Base-by-base conservation (phyloP, 78 protist genomes). In the Chrysochromulina parva region DNA sequence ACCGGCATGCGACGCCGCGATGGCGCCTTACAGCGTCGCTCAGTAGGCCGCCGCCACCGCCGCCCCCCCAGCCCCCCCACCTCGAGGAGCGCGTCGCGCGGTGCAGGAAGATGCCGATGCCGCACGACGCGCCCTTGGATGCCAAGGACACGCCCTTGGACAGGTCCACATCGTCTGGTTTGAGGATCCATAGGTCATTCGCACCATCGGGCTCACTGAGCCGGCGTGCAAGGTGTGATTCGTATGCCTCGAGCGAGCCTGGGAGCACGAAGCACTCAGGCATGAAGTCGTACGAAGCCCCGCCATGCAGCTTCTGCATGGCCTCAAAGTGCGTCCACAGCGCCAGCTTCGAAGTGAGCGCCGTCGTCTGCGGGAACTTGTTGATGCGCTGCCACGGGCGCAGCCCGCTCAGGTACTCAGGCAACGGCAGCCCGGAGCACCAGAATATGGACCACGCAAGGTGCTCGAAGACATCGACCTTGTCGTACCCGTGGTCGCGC, bases 291-390 rank as follows among this genome's bases (percentile, higher is more conserved):
- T 22, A 93, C 50, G 19, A 20, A 10, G 48, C 38, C 48, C 57
- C 9, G 19, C 92, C 93, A 10, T 26, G 17, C 52, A 3, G 19
- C 57, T 1, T 52, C 17, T 1, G 76, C 93, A 86, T 84, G 14
- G 57, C 16, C 26, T 0, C 10, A 47, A 82, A 16, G 89, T 76
- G 81, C 38, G 7, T 0, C 59, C 53, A 54, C 66, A 95, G 88
- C 24, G 60, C n/a, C 65, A 76, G 93, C 90, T 95, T 95, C 38
- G 92, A 81, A 0, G 93, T 88, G 48, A 93, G 10, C 62, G 66
- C 88, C 24, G 6, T 84, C 55, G 95, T 0, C 53, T 93, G 71
- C 0, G 96, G 96, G 22, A 84, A 95, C 81, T 95, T 94, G 88
- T 95, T 95, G 53, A 95, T 6, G 19, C 66, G 59, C 71, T 58